Percentiles rank a stretch among this genome's conserved stretches.
Conservation (phyloP, 805 yeast species). For the Middelhovenomyces tepae region DNA sequence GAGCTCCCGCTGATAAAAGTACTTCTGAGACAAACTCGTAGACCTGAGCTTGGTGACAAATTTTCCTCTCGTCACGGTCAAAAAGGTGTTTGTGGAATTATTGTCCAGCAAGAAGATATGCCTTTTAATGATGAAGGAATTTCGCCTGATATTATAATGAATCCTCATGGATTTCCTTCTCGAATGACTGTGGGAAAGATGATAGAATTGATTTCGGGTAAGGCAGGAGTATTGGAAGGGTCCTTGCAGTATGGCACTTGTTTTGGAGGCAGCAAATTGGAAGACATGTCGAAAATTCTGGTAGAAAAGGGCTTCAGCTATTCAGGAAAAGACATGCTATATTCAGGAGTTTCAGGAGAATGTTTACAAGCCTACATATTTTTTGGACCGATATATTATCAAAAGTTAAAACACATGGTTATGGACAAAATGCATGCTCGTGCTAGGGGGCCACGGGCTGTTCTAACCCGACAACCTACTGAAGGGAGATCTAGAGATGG, state of each 20-base stretch:
- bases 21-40: conserved; percentile 83
- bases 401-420: conserved; percentile 97
- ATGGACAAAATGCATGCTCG: conserved; percentile 99
- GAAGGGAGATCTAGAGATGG: conserved; percentile 99
- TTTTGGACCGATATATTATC: conserved; percentile 97
- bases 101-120: conserved; percentile 92
- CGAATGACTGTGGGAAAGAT: conserved; percentile 99
- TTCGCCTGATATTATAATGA: conserved; percentile 93
- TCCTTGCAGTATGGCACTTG: conserved; percentile 92
- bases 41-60: conserved; percentile 97
- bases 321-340: conserved; percentile 95
- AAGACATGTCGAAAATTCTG: conserved; percentile 86
- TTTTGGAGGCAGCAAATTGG: conserved; percentile 95
- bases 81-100: conserved; percentile 98
- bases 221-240: conserved; percentile 94
- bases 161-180: conserved; percentile 99
- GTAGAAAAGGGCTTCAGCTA: conserved; percentile 89
- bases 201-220: conserved; percentile 93
- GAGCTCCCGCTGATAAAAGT: conserved; percentile 94
- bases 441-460: conserved; percentile 98
- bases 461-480: conserved; percentile 94
- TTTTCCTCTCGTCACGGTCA: conserved; percentile 98
- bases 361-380: conserved; percentile 94
- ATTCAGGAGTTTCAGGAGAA: conserved; percentile 96
- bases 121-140: conserved; percentile 93